Evolutionary conservation across 2,329 filamentous ascomycete species (phyloP), one percentile per base, ranked within the genome.

Genomic region (Ophiostoma piceae): DNA sequence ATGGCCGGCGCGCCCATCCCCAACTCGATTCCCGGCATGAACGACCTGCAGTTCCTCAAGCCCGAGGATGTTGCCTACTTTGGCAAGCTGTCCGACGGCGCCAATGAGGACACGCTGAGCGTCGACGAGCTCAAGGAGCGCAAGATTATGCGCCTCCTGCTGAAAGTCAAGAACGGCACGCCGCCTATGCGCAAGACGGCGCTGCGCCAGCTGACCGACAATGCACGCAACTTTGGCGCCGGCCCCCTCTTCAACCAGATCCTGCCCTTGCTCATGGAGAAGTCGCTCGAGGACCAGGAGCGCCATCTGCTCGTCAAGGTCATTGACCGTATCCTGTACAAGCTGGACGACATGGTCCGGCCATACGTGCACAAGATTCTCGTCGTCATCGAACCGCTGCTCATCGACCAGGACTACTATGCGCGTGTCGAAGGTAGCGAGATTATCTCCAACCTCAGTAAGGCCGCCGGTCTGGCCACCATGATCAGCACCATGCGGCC

Each of bases 401-500:
- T 99, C 74, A 99, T 99, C 76, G 96, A 99, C 77, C 95, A 99
- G 82, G 96, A 99, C 81, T 99, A 99, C 81, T 99, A 99, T 79
- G 95, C 96, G 60, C 90, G 95, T 78, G 95, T 99, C 5, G 95
- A 99, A 80, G 95, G 95, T 79, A 92, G 95, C 75, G 95, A 99
- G 79, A 99, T 99, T 75, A 99, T 99, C 75, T 98, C 94, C 69
- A 99, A 99, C 78, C 87, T 99, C 67, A 92, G 91, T 78, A 99
- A 99, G 80, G 95, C 95, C 32, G 95, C 96, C 72, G 96, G 95
- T 77, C 86, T 99, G 69, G 95, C 95, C 22, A 95, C 96, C 75
- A 99, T 99, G 95, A 99, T 99, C 79, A 97, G 93, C 81, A 97
- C 94, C 9, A 99, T 99, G 95, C 87, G 95, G 76, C 96, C 95